These are phyloP conservation scores for Setomelanomma holmii DNA, from an alignment of 2,329 filamentous ascomycete species.

Conservation along the genomic window DNA sequence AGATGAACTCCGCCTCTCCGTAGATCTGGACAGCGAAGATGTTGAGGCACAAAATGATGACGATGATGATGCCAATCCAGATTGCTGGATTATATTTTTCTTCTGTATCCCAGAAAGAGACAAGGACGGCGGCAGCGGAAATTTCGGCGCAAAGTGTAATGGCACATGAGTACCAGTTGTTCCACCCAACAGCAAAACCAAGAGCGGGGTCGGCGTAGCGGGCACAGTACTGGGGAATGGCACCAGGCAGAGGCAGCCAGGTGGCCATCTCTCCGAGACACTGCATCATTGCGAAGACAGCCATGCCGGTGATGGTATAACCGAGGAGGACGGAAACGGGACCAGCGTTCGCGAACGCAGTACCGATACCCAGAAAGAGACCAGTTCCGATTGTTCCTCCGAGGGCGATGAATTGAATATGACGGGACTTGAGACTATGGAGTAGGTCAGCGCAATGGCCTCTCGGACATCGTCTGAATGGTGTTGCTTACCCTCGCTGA, in stretches of 20 bases:
- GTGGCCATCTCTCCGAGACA: slow-evolving; percentile 53
- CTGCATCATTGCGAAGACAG: slow-evolving; percentile 51
- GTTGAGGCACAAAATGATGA: slow-evolving; percentile 43
- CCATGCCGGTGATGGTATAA: slow-evolving; percentile 44
- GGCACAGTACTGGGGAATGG: slow-evolving; percentile 45
- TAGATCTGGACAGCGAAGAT: slow-evolving; percentile 47
- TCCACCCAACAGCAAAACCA: slow-evolving; percentile 34
- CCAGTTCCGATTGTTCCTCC: slow-evolving; percentile 61
- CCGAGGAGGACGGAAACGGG: slow-evolving; percentile 47
- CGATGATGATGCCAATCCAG: slow-evolving; percentile 46
- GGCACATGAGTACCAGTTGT: slow-evolving; percentile 40
- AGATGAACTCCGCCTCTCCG: slow-evolving; percentile 57
- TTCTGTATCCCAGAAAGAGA: slow-evolving; percentile 44
- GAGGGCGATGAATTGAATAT: slow-evolving; percentile 67
- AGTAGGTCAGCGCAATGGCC: slow-evolving; percentile 6
- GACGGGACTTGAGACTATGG: slow-evolving; percentile 57
- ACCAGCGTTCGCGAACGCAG: slow-evolving; percentile 41
- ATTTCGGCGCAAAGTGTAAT: slow-evolving; percentile 48
- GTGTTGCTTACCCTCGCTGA: slow-evolving; percentile 52
- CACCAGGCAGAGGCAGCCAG: slow-evolving; percentile 50
- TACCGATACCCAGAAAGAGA: slow-evolving; percentile 46
- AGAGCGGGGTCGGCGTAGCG: slow-evolving; percentile 57
- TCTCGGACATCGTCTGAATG: background rate
- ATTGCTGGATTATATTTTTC: slow-evolving; percentile 38
- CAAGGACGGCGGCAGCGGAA: slow-evolving; percentile 42